Base-by-base conservation (phyloP, 495 filamentous ascomycete genomes). In the Aspergillus heteromorphus region DNA sequence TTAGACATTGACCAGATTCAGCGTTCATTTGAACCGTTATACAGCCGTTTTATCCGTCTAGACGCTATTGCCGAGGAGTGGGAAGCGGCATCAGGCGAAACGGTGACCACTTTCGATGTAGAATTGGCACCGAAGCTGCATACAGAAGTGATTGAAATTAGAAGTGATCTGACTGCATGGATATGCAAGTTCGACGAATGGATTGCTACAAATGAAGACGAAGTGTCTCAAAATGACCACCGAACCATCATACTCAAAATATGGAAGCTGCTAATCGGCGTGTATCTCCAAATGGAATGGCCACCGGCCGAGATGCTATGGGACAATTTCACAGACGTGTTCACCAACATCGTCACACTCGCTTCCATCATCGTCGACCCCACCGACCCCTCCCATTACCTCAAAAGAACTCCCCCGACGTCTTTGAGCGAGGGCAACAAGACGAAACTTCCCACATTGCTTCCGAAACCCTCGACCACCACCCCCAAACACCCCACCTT, bases 401-500 rank as follows among this genome's bases (percentile, higher is more conserved):
- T n/a, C n/a, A n/a, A n/a, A n/a, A n/a, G n/a, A n/a, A n/a, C n/a
- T n/a, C n/a, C n/a, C n/a, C n/a, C n/a, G n/a, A n/a, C n/a, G n/a
- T n/a, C n/a, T n/a, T n/a, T 45, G 8, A 14, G 2, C 19, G 3
- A 21, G 13, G 14, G 8, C 19, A 21, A 13, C 6, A 13, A 11
- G 6, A 11, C 19, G 7, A 9, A 10, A 14, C 8, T 23, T 14
- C 42, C 18, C 7, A 6, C 19, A 1, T 20, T 45, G 7, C 18
- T n/a, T 11, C 42, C 42, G 17, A 45, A 25, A 6, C 19, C 43
- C 4, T 9, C 43, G 29, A 16, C 1, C 20, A 14, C 23, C 23
- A 27, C 7, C 23, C 23, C 8, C 23, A 19, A 21, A 16, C 27
- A 34, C 2, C 16, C 30, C 4, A 57, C 20, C 1, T 67, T 64